Evolutionary conservation across 306 rosid genomes (phyloP).

Genomic region (Vicia sativa): DNA sequence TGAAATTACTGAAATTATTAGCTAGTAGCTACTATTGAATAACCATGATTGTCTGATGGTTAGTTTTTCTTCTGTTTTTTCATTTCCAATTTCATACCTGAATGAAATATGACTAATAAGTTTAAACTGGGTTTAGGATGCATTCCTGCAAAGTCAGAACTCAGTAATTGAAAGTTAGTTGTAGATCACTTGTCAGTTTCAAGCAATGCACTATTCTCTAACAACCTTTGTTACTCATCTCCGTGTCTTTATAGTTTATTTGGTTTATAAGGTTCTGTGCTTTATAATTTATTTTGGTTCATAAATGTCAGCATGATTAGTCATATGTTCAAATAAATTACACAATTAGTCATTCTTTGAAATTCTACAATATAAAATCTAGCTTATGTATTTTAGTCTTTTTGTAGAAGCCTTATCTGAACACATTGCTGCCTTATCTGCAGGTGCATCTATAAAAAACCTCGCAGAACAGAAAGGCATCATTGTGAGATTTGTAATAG

Average conservation of each 20-base stretch:
- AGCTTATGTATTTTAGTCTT: conserved; percentile 24
- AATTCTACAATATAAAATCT: conserved; percentile 18
- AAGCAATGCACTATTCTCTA: conserved; percentile 10
- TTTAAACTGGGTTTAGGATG: conserved; percentile 16
- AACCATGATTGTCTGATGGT: conserved; percentile 1
- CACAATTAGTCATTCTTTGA: not conserved
- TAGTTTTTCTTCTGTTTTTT: conserved; percentile 24
- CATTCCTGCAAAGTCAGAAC: conserved; percentile 27
- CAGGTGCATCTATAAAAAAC: conserved; percentile 52
- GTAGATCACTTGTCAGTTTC: conserved; percentile 20
- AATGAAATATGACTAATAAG: conserved; percentile 31
- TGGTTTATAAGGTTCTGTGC: conserved; percentile 11
- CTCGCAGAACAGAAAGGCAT: conserved; percentile 55
- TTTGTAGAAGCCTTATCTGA: conserved; percentile 18
- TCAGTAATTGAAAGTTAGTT: conserved; percentile 13
- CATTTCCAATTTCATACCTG: conserved; percentile 25
- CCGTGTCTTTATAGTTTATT: conserved; percentile 16
- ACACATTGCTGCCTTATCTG: conserved; percentile 21
- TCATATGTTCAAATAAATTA: conserved; percentile 17
- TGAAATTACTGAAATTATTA: conserved; percentile 21
- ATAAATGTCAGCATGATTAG: conserved; percentile 18
- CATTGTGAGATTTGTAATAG: conserved; percentile 62
- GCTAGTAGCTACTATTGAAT: conserved; percentile 15
- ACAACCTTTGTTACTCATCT: conserved; percentile 10
- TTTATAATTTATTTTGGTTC: conserved; percentile 10